Base-by-base conservation (phyloP, 192 early-diverging fungal species). In the Backusella psychrophila region DNA sequence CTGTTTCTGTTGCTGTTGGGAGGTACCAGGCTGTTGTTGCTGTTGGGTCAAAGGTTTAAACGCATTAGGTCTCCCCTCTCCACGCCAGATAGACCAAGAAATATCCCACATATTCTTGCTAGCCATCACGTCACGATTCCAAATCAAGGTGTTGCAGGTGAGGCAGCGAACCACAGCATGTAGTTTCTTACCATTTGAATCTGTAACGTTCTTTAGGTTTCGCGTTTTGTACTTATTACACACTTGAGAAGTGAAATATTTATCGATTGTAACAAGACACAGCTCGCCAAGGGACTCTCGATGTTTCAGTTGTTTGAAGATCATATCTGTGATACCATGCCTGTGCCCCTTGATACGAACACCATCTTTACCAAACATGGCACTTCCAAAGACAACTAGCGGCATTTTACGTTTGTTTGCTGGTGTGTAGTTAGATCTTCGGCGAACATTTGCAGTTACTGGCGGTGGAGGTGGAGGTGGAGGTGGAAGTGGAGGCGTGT, bases 211-310 rank as follows among this genome's bases (percentile, higher is more conserved):
- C 52, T 8, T n/a, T n/a, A 39, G 38, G 11, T 39, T 39, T 39
- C 38, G 6, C 7, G 38, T 49, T 1, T 49, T 17, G 19, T 19
- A 19, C 1, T 49, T n/a, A 19, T 49, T 49, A 49, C 46, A 19
- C 46, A 49, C 46, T 46, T 46, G 44, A 17, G 72, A 63, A 8
- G 52, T 73, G 31, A 39, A 63, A 39, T 63, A 59, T 39, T 63
- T 56, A 63, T 73, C 56, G 7, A 73, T 73, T 8, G 26, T 49
- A 4, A 63, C 14, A 19, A 53, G 29, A 29, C 35, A 34, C 0
- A 73, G 53, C 52, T 73, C 46, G 8, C 52, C 72, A 59, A 53
- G 49, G 21, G 46, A 36, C n/a, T 73, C 72, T 35, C 56, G 53
- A 9, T 5, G 29, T n/a, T 73, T 63, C 26, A 73, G 19, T 21